Evolutionary conservation across 2,329 filamentous ascomycete species (phyloP), one percentile per base, ranked within the genome.

Genomic region (Aquanectria penicillioides): DNA sequence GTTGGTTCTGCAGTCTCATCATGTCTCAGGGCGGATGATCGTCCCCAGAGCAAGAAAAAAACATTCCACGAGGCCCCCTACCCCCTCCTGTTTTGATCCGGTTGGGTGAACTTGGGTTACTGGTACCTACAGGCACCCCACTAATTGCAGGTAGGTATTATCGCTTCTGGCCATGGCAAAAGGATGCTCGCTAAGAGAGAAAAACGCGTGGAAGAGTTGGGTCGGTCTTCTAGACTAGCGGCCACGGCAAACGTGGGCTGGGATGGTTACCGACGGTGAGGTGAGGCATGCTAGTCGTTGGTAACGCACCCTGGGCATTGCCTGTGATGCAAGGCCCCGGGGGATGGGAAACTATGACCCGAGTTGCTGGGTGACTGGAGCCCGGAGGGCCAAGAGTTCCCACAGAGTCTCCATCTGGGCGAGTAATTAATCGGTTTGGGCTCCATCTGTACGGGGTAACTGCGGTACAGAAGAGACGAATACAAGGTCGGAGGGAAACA

Each of bases 301-400:
- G 52, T 44, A 43, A 20, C 52, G 46, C 29, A 44, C 47, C 53
- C 49, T 41, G 22, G 53, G 17, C 17, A 38, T 56, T 56, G 43
- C 52, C 36, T 44, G 52, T 25, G 22, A 44, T 38, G 52, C 43
- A 38, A 48, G 36, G 25, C 23, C 43, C 28, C 26, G 22, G 52
- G 51, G 28, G 28, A 17, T 38, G 26, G 20, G 13, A 5, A 31
- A 18, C 13, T 29, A 8, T 12, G 38, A 31, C 43, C 53, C 53
- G 46, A 50, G 37, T 44, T 57, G 53, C 46, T 57, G 53, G 53
- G 44, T 49, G 26, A 50, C 29, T 57, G 37, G 46, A 44, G 29
- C 29, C 22, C 23, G 26, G 13, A 18, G 31, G 31, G 13, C 18
- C 36, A 23, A 10, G 9, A n/a, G 33, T 18, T 36, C 22, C n/a